Conservation (phyloP, 1,139 yeast species). For the Debaryomyces fabryi region DNA sequence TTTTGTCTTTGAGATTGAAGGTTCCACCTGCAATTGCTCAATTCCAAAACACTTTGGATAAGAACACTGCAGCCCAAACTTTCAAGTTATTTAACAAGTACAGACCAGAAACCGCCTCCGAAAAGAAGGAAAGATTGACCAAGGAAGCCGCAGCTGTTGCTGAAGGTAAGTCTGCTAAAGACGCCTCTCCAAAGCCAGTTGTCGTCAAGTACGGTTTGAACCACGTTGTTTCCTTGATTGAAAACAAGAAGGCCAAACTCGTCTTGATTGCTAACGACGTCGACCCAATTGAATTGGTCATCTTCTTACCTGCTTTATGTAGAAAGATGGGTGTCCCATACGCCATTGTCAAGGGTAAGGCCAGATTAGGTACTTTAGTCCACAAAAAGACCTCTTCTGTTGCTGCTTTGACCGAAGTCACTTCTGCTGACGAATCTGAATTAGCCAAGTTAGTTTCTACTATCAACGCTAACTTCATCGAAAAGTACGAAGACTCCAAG, state of each 20-base stretch:
- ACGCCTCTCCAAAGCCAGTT: conserved; percentile 93
- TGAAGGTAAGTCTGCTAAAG: conserved; percentile 95
- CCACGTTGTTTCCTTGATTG: conserved; percentile 95
- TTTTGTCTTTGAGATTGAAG: conserved; percentile 90
- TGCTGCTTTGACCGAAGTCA: conserved; percentile 95
- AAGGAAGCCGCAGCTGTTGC: conserved; percentile 99
- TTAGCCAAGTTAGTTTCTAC: conserved; percentile 91
- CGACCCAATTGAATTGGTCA: conserved; percentile 96
- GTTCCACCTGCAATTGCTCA: conserved; percentile 98
- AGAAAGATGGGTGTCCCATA: conserved; percentile 99
- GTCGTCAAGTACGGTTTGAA: conserved; percentile 96
- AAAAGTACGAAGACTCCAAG: conserved; percentile 92
- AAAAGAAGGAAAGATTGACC: conserved; percentile 98
- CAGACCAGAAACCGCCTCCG: conserved; percentile 96
- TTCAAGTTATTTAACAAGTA: conserved; percentile 97
- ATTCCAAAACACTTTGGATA: conserved; percentile 93
- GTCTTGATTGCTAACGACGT: conserved; percentile 98
- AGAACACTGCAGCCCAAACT: conserved; percentile 96
- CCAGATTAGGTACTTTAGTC: conserved; percentile 95
- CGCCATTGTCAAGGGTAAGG: conserved; percentile 98
- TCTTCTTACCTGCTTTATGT: conserved; percentile 97
- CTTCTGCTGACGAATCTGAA: conserved; percentile 91
- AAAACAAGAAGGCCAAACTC: conserved; percentile 97
- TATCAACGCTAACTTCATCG: conserved; percentile 87
- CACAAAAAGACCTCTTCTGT: conserved; percentile 97